These are phyloP conservation scores for Fragaria iinumae DNA, from an alignment of 306 rosid species.

Conservation along the genomic window DNA sequence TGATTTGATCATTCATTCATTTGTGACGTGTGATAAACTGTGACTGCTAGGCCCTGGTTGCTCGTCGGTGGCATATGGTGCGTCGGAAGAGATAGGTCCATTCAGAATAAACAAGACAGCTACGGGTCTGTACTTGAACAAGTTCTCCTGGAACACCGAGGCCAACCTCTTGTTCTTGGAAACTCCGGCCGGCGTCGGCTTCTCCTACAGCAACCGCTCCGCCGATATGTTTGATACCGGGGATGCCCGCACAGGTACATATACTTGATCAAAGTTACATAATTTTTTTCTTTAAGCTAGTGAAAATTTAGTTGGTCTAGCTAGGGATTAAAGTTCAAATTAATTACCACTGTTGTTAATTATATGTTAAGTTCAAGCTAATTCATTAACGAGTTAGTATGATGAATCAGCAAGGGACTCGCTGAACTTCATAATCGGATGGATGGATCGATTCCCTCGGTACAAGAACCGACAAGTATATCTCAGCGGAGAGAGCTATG, in stretches of 20 bases:
- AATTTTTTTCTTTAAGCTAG: background rate
- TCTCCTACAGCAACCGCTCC: conserved; percentile 84
- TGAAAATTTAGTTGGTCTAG: background rate
- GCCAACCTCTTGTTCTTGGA: conserved; percentile 88
- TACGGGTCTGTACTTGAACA: conserved; percentile 69
- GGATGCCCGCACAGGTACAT: conserved; percentile 79
- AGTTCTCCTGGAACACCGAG: conserved; percentile 81
- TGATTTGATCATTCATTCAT: background rate
- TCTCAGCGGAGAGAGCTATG: conserved; percentile 94
- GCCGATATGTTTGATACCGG: conserved; percentile 74
- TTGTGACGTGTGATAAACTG: background rate
- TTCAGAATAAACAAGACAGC: conserved; percentile 75
- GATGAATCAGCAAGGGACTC: conserved; percentile 72
- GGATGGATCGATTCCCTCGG: conserved; percentile 85
- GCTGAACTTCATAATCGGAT: conserved; percentile 60
- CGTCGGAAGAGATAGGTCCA: conserved; percentile 95
- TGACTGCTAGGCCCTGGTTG: conserved; percentile 78
- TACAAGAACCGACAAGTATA: conserved; percentile 68
- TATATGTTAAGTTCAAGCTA: background rate
- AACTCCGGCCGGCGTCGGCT: conserved; percentile 93
- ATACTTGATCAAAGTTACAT: background rate
- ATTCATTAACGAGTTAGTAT: background rate
- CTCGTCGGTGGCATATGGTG: conserved; percentile 98
- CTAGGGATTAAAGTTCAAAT: background rate
- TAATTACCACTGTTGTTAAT: background rate